Conservation (phyloP, 1,284 basidiomycete genomes). For the Athelia sp. region DNA sequence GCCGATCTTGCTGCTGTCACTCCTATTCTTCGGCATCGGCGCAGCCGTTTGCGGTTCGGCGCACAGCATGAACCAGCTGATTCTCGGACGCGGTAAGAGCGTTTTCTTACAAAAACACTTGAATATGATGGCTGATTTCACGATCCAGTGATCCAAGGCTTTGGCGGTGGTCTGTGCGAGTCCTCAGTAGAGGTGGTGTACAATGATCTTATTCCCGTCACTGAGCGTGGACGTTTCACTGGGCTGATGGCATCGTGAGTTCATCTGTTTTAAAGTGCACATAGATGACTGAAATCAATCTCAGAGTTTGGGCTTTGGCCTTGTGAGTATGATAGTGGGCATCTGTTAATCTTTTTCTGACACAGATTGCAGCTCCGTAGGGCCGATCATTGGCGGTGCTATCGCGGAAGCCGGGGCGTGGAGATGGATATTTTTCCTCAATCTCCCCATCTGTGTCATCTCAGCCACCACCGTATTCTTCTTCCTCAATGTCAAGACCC, state of each 20-base stretch:
- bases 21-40: constrained; percentile 32
- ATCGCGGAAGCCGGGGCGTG: constrained; percentile 24
- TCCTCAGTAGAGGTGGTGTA: constrained; percentile 32
- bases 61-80: constrained; percentile 25
- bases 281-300: not conserved
- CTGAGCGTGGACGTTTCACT: constrained; percentile 32
- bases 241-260: constrained; percentile 20
- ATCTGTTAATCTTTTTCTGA: constrained; percentile 17
- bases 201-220: constrained; percentile 36
- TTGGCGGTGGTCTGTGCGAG: constrained; percentile 39
- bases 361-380: constrained; percentile 20
- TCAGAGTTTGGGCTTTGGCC: not conserved
- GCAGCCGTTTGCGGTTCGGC: constrained; percentile 31
- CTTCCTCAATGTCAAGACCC: constrained; percentile 29
- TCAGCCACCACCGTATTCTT: constrained; percentile 28
- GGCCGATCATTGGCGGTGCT: constrained; percentile 28
- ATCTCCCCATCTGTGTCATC: constrained; percentile 31
- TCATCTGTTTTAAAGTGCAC: not conserved
- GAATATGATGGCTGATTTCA: constrained; percentile 24
- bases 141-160: constrained; percentile 32
- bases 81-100: not conserved
- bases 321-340: not conserved
- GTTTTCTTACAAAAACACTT: not conserved
- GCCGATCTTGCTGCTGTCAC: constrained; percentile 26
- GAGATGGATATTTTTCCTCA: constrained; percentile 30